These are phyloP conservation scores for Calonectria multiphialidica DNA, from an alignment of 2,329 filamentous ascomycete species.

Conservation along the genomic window DNA sequence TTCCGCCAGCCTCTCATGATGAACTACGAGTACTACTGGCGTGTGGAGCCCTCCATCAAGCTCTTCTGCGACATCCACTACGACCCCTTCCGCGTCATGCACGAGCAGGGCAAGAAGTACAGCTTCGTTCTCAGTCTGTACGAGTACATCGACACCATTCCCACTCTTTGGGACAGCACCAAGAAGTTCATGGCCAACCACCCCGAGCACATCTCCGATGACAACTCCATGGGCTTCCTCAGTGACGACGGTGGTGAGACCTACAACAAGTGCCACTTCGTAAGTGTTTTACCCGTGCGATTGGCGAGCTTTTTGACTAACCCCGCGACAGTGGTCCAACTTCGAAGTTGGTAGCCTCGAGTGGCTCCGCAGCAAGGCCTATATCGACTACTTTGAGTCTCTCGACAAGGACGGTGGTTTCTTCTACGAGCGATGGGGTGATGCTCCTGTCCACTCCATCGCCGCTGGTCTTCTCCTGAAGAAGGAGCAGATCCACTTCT, in stretches of 20 bases:
- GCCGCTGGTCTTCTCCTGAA: slow-evolving; percentile 87
- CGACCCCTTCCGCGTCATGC: slow-evolving; percentile 97
- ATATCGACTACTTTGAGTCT: slow-evolving; percentile 89
- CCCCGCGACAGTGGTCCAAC: slow-evolving; percentile 86
- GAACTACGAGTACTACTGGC: slow-evolving; percentile 99
- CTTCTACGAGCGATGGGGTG: slow-evolving; percentile 99
- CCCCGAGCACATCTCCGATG: slow-evolving; percentile 86
- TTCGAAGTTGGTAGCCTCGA: slow-evolving; percentile 96
- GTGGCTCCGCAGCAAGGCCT: slow-evolving; percentile 91
- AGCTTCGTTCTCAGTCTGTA: slow-evolving; percentile 95
- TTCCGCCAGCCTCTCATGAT: slow-evolving; percentile 94
- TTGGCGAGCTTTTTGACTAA: background rate
- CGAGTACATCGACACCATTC: slow-evolving; percentile 97
- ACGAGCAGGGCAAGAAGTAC: slow-evolving; percentile 97
- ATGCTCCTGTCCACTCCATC: slow-evolving; percentile 98
- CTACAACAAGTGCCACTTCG: slow-evolving; percentile 98
- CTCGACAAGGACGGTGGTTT: slow-evolving; percentile 95
- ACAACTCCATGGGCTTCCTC: slow-evolving; percentile 91
- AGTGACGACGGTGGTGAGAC: slow-evolving; percentile 91
- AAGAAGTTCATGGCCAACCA: slow-evolving; percentile 94
- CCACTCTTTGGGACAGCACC: slow-evolving; percentile 93
- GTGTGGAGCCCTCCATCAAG: slow-evolving; percentile 96
- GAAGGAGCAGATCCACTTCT: slow-evolving; percentile 97
- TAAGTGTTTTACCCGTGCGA: slow-evolving; percentile 59
- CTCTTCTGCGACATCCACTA: slow-evolving; percentile 96